phyloP scores from a whole-genome alignment of 129 eudicot species.

The Pulicaria dysenterica region DNA sequence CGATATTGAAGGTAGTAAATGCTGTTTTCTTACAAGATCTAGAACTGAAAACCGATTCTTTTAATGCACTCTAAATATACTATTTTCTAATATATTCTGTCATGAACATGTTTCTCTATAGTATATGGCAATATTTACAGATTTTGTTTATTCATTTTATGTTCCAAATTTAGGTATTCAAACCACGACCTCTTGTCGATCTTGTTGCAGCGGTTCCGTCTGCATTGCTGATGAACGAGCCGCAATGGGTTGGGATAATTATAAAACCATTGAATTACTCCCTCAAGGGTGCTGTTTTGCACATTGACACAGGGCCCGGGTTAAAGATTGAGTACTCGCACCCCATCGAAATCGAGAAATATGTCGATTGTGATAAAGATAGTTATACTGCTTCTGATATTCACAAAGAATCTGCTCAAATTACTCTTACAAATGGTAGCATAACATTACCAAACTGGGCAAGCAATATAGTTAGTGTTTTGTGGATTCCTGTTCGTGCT shows the following conservation, averaged over 20 bases:
- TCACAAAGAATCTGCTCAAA: slow-evolving; percentile 42
- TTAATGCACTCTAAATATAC: too few species aligned
- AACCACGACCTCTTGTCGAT: slow-evolving; percentile 88
- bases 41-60: too few species aligned
- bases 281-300: slow-evolving; percentile 78
- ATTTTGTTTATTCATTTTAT: background rate
- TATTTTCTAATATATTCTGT: background rate
- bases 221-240: slow-evolving; percentile 83
- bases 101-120: slow-evolving; percentile 6
- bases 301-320: slow-evolving; percentile 83
- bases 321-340: slow-evolving; percentile 59
- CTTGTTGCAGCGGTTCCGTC: slow-evolving; percentile 89
- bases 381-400: slow-evolving; percentile 33
- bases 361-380: slow-evolving; percentile 28
- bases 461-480: slow-evolving; percentile 58
- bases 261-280: slow-evolving; percentile 70
- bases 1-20: slow-evolving; percentile 71
- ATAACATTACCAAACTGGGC: slow-evolving; percentile 92
- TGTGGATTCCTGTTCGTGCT: slow-evolving; percentile 87
- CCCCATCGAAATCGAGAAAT: slow-evolving; percentile 72
- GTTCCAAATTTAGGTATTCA: slow-evolving; percentile 58
- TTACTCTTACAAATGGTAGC: slow-evolving; percentile 63
- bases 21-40: background rate
- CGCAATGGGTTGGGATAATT: slow-evolving; percentile 95
- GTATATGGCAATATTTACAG: background rate